These are phyloP conservation scores for Russula emetica DNA, from an alignment of 768 basidiomycete genomes.

Conservation along the genomic window DNA sequence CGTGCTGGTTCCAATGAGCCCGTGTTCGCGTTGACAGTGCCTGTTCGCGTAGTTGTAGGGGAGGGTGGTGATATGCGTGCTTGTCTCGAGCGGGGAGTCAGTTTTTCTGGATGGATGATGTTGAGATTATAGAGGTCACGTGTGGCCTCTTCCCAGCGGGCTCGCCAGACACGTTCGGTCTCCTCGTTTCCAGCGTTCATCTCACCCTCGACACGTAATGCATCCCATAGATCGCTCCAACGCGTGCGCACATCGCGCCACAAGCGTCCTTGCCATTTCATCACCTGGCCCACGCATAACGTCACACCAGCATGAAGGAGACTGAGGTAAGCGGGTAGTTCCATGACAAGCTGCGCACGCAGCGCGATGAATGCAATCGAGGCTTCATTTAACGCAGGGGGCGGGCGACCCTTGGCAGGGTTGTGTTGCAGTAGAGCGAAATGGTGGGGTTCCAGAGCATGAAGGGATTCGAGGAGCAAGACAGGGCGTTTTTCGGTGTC, in stretches of 20 bases:
- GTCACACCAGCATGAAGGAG: slow-evolving; percentile 59
- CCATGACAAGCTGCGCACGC: slow-evolving; percentile 62
- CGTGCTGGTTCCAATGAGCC: slow-evolving; percentile 30
- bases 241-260: slow-evolving; percentile 56
- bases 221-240: slow-evolving; percentile 85
- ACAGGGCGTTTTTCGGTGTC: slow-evolving; percentile 57
- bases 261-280: slow-evolving; percentile 54
- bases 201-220: slow-evolving; percentile 37
- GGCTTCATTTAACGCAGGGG: slow-evolving; percentile 62
- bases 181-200: slow-evolving; percentile 59
- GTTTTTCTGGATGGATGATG: slow-evolving; percentile 38
- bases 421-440: slow-evolving; percentile 64
- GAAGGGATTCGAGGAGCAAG: slow-evolving; percentile 66
- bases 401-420: slow-evolving; percentile 60
- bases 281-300: slow-evolving; percentile 48
- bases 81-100: slow-evolving; percentile 22
- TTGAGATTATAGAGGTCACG: slow-evolving; percentile 40
- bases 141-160: slow-evolving; percentile 65
- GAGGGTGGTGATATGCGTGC: slow-evolving; percentile 5
- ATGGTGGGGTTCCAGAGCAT: slow-evolving; percentile 67
- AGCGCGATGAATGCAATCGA: slow-evolving; percentile 75
- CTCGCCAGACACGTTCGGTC: slow-evolving; percentile 67
- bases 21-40: slow-evolving; percentile 2
- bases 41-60: slow-evolving; percentile 10
- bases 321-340: slow-evolving; percentile 61